Percentiles rank a stretch among this genome's conserved stretches.
phyloP scores from a whole-genome alignment of 495 filamentous ascomycete species.

The Hypoxylon fuscum region DNA sequence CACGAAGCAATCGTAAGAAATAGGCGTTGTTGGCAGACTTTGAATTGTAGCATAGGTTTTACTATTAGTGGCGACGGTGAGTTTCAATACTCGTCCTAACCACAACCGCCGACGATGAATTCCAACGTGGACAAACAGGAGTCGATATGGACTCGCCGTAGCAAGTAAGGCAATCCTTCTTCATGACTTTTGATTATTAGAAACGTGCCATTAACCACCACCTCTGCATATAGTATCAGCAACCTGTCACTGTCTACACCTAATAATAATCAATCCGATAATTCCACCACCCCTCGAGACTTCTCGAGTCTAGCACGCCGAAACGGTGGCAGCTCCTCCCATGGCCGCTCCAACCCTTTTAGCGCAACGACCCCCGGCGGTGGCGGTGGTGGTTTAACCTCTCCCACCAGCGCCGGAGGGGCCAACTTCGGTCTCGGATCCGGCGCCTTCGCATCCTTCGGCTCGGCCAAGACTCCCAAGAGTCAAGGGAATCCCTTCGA shows the following conservation, averaged over 20 bases:
- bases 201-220: slow-evolving; percentile 16
- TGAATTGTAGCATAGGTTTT: slow-evolving; percentile 12
- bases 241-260: slow-evolving; percentile 91
- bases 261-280: slow-evolving; percentile 58
- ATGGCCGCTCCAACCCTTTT: slow-evolving; percentile 87
- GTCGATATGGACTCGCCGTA: slow-evolving; percentile 86
- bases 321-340: slow-evolving; percentile 74
- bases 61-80: slow-evolving; percentile 28
- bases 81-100: slow-evolving; percentile 37
- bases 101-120: slow-evolving; percentile 25
- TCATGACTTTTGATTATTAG: not conserved
- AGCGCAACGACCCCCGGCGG: slow-evolving; percentile 78
- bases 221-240: slow-evolving; percentile 66
- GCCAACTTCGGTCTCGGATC: slow-evolving; percentile 94
- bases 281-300: slow-evolving; percentile 71
- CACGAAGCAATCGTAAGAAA: not conserved
- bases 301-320: slow-evolving; percentile 45
- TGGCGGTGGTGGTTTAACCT: slow-evolving; percentile 69
- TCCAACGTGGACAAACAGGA: slow-evolving; percentile 51
- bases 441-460: slow-evolving; percentile 96
- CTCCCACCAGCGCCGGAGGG: slow-evolving; percentile 85
- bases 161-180: slow-evolving; percentile 71
- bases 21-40: slow-evolving; percentile 16
- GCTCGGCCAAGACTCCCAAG: slow-evolving; percentile 87
- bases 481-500: slow-evolving; percentile 84